Conservation (phyloP, 805 yeast genomes). For the Wickerhamomyces rabaulensis region DNA sequence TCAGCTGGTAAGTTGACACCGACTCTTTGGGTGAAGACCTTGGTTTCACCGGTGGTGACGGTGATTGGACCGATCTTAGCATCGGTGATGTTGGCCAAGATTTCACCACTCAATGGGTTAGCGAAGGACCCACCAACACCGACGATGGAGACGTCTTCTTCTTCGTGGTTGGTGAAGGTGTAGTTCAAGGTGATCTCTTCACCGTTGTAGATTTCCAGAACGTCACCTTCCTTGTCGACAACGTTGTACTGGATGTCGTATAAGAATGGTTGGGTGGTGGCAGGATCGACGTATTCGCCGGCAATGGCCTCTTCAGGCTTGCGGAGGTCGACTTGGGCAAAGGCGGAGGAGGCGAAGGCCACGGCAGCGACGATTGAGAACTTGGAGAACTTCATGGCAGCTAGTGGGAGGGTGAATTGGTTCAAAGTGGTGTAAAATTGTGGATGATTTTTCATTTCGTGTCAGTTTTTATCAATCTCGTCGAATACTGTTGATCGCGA, state of each 20-base stretch:
- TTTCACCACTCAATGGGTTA: constrained; percentile 46
- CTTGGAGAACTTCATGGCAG: constrained; percentile 17
- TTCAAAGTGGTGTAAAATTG: constrained; percentile 3
- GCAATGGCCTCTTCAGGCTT: constrained; percentile 11
- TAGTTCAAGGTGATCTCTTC: constrained; percentile 49
- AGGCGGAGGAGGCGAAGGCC: constrained; percentile 10
- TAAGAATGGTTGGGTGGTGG: constrained; percentile 34
- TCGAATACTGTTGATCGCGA: neutral
- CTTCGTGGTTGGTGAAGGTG: constrained; percentile 49
- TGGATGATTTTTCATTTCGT: neutral
- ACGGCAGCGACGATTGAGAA: constrained; percentile 12
- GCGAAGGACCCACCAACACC: constrained; percentile 68
- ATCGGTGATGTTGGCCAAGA: constrained; percentile 58
- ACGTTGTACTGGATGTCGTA: constrained; percentile 45
- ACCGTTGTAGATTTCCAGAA: constrained; percentile 42
- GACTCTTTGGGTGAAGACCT: constrained; percentile 51
- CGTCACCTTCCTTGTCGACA: constrained; percentile 33
- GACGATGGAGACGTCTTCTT: constrained; percentile 43
- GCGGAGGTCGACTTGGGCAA: constrained; percentile 11
- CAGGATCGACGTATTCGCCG: constrained; percentile 18
- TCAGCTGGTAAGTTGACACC: constrained; percentile 53
- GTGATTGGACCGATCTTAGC: constrained; percentile 57
- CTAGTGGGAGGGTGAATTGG: neutral
- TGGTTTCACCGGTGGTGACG: constrained; percentile 44
- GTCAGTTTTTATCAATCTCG: too few relatives aligned